Evolutionary conservation across 768 basidiomycete genomes (phyloP), one percentile per base, ranked within the genome.

Genomic region (Suillus variegatus): DNA sequence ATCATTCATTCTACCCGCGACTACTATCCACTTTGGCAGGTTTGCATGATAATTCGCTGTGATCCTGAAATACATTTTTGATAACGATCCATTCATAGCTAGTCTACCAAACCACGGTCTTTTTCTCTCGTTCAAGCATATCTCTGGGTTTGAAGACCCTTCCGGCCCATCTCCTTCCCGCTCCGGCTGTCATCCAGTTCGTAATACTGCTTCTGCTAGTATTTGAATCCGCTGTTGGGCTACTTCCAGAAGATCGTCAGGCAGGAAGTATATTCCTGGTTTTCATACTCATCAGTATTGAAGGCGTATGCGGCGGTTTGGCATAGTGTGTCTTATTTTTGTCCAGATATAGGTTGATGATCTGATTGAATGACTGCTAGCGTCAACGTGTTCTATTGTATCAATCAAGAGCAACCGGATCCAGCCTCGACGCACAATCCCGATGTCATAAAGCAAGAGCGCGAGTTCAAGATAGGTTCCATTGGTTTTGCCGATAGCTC

Each of bases 1-100:
- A 84, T 98, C 65, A 93, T 99, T 64, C 88, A 92, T 71, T 88
- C 87, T 1, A 82, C 95, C 22, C 84, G 94, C 44, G 97, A 98
- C 73, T 99, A 95, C 74, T 98, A 98, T 77, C 95, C 95, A 2
- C 84, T 97, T 47, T 97, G 95, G 93, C 93, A 94, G 88, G 92
- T 90, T 13, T 16, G 54, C 32, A 22, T 28, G 20, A 60, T 36
- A 16, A 18, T 36, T 22, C 16, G 13, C 10, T 6, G 16, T 35
- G 35, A 25, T 36, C 32, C 20, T 2, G 16, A 16, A 36, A 61
- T 2, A 22, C 32, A 32, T 32, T 18, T 10, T 8, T 64, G 22
- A 64, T 25, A 25, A 61, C 6, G 14, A 25, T 36, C 20, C n/a
- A 61, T 57, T 43, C 22, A 22, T 32, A 93, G 88, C 86, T 95